Conservation (phyloP, 805 yeast genomes). For the Yarrowia keelungensis region DNA sequence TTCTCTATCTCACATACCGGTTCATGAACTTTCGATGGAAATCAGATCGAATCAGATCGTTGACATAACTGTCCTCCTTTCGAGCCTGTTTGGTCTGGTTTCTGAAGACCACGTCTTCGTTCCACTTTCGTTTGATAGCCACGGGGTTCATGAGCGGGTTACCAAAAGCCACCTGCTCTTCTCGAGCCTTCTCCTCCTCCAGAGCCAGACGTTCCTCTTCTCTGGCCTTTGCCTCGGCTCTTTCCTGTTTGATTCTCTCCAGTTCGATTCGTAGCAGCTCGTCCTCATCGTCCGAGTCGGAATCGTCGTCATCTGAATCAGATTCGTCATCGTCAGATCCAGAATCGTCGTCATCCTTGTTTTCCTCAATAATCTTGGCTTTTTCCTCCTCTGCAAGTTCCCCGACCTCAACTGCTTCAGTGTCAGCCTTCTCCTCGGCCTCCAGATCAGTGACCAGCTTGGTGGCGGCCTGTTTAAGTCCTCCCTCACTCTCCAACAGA, state of each 20-base stretch:
- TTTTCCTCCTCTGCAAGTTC: background rate
- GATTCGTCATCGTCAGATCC: conserved; percentile 37
- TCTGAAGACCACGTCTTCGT: conserved; percentile 50
- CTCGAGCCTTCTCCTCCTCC: conserved; percentile 40
- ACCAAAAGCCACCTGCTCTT: conserved; percentile 47
- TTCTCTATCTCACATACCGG: conserved; percentile 46
- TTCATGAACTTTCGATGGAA: conserved; percentile 51
- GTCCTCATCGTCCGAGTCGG: conserved; percentile 49
- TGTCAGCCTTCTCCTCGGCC: background rate
- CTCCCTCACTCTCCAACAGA: conserved; percentile 42
- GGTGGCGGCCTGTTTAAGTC: conserved; percentile 40
- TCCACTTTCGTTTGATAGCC: conserved; percentile 48
- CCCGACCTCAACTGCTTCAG: background rate
- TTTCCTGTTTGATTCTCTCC: conserved; percentile 49
- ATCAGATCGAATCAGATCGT: conserved; percentile 52
- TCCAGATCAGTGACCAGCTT: conserved; percentile 7
- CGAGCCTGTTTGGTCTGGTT: conserved; percentile 48
- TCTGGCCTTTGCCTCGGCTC: conserved; percentile 46
- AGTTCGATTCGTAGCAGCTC: conserved; percentile 49
- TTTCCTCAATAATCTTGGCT: conserved; percentile 23
- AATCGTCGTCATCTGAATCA: conserved; percentile 35
- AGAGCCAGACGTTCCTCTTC: conserved; percentile 43
- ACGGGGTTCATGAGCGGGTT: conserved; percentile 48
- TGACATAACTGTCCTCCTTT: conserved; percentile 46
- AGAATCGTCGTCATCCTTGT: conserved; percentile 41